Conservation (phyloP, 192 early-diverging fungal species). For the Piromyces finnis region DNA sequence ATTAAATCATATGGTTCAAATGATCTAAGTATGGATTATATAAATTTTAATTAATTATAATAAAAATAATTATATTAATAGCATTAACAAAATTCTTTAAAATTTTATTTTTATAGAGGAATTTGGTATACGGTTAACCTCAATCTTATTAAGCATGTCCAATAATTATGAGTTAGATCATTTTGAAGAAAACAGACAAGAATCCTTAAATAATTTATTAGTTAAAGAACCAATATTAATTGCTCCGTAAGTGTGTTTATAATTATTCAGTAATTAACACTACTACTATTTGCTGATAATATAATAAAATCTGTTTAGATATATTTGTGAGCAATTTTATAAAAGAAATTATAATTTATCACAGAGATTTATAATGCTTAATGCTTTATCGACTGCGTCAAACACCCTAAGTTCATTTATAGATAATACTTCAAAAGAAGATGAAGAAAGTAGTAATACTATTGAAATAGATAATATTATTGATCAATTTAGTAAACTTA, state of each 20-base stretch:
- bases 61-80: no score
- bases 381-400: neutral
- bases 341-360: neutral
- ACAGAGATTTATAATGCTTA: neutral
- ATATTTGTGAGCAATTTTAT: neutral
- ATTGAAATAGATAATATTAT: neutral
- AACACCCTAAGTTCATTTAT: neutral
- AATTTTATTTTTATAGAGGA: neutral
- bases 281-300: no score
- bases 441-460: neutral
- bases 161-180: neutral
- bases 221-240: neutral
- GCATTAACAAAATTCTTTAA: no score
- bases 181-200: neutral
- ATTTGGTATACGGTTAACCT: neutral
- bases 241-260: neutral
- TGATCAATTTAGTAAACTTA: neutral
- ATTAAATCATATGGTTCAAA: neutral
- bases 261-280: no score
- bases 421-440: neutral
- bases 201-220: neutral
- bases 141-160: neutral
- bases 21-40: neutral
- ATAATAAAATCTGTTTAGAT: no score
- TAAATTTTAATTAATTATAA: no score